Base-by-base conservation (phyloP, 768 basidiomycete genomes). In the Leccinum uliginosum region DNA sequence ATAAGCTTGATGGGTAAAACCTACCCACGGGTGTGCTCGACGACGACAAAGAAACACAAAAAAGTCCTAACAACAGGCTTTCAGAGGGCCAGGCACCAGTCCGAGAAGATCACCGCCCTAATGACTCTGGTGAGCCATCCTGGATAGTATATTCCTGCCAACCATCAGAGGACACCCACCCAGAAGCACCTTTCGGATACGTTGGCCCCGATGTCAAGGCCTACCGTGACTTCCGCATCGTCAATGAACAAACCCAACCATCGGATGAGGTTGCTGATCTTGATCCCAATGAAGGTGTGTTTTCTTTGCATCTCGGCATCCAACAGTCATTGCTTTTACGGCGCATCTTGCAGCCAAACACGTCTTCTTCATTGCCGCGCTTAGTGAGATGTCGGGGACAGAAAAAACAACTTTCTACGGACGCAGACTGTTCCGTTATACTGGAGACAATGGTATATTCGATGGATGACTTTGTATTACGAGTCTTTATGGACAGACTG, bases 381-480 rank as follows among this genome's bases (percentile, higher is more conserved):
- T 98, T 26, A 78, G 80, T 15, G 92, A 97, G 65, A 89, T 98
- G 83, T 78, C 79, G 23, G 87, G 83, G 6, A 93, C 96, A 70
- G 97, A n/a, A 99, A 73, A 86, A 87, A 51, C 85, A 89, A 59
- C 82, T 97, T 11, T 86, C 93, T 0, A 94, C 94, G 1, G 97
- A 99, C 71, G 90, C 92, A 6, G 94, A 98, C 58, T 95, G 93
- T 66, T 93, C 95, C 1, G 78, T 88, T 11, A 83, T 98, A 47
- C 71, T 99, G 53, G 97, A 99, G 71, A 80, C 94, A 61, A 87
- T 98, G 81, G 68, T 85, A 10, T 82, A 94, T 67, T 94, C 93
- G 1, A 93, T 98, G 90, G 93, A 97, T 67, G 94, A 98, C 71
- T 95, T 94, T 73, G 88, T 90, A n/a, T 80, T 92, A 51, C 80